Conservation (phyloP, 306 rosid genomes). For the Adenanthera pavonina region DNA sequence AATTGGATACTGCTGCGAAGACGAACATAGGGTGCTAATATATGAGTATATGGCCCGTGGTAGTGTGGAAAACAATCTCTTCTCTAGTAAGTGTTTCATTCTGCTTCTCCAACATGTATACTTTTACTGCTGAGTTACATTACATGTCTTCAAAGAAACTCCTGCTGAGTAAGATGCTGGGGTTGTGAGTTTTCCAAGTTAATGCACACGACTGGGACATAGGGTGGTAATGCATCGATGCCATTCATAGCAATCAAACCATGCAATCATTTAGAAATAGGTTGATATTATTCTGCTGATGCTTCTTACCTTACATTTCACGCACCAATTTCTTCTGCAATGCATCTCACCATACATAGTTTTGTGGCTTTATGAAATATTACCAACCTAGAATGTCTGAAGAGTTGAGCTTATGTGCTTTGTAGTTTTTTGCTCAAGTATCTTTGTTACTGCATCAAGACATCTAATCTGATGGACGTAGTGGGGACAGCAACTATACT, state of each 20-base stretch:
- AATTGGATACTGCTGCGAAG: conserved; percentile 97
- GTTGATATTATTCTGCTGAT: background rate
- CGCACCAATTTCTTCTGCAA: conserved; percentile 20
- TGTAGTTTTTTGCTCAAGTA: background rate
- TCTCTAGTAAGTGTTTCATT: conserved; percentile 69
- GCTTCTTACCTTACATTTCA: background rate
- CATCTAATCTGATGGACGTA: background rate
- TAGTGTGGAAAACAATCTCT: conserved; percentile 91
- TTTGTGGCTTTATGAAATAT: conserved; percentile 29
- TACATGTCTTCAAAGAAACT: conserved; percentile 3
- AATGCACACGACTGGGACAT: conserved; percentile 5
- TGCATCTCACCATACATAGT: conserved; percentile 22
- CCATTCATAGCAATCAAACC: background rate
- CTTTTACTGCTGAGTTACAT: background rate
- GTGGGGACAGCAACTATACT: background rate
- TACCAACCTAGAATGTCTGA: background rate
- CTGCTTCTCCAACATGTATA: conserved; percentile 3
- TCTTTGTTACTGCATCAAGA: conserved; percentile 32
- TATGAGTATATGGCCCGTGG: conserved; percentile 95
- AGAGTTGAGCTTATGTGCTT: background rate
- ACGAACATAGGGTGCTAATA: conserved; percentile 85
- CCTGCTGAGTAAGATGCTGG: background rate
- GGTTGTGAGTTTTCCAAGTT: background rate
- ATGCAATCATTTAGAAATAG: background rate
- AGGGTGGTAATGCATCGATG: background rate